phyloP scores from a whole-genome alignment of 768 basidiomycete species.

The Sporobolomyces pararoseus region DNA sequence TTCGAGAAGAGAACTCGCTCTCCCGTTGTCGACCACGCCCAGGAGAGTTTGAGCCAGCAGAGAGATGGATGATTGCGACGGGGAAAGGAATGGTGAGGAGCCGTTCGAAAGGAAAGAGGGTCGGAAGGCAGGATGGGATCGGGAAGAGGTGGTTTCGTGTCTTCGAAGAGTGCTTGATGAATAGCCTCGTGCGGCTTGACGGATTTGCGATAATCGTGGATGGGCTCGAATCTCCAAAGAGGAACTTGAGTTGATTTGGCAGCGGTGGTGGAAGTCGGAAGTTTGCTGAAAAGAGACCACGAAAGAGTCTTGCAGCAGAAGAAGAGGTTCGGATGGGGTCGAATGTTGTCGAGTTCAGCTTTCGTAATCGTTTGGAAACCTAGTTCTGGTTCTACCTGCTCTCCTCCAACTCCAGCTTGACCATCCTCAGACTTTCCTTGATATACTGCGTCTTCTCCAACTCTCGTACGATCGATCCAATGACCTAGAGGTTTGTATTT shows the following conservation, averaged over 20 bases:
- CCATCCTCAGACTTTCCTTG: too few relatives aligned
- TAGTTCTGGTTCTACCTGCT: not conserved
- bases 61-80: not conserved
- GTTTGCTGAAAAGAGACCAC: slow-evolving; percentile 22
- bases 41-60: not conserved
- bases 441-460: not conserved
- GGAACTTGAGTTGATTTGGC: not conserved
- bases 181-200: not conserved
- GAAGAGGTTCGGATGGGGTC: slow-evolving; percentile 33
- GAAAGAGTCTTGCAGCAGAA: slow-evolving; percentile 29
- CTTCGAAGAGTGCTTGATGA: not conserved
- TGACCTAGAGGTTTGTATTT: slow-evolving; percentile 12
- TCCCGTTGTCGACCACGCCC: not conserved
- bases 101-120: not conserved
- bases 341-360: slow-evolving; percentile 17
- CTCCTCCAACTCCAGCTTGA: not conserved
- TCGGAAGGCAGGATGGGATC: not conserved
- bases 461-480: not conserved
- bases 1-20: slow-evolving; percentile 6
- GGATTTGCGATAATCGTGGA: not conserved
- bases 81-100: not conserved
- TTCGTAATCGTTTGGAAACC: slow-evolving; percentile 12
- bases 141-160: not conserved
- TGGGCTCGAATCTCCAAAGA: not conserved
- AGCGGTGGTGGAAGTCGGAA: not conserved